Evolutionary conservation across 495 filamentous ascomycete species (phyloP), one percentile per base, ranked within the genome.

Genomic region (Penicillium cosmopolitanum): DNA sequence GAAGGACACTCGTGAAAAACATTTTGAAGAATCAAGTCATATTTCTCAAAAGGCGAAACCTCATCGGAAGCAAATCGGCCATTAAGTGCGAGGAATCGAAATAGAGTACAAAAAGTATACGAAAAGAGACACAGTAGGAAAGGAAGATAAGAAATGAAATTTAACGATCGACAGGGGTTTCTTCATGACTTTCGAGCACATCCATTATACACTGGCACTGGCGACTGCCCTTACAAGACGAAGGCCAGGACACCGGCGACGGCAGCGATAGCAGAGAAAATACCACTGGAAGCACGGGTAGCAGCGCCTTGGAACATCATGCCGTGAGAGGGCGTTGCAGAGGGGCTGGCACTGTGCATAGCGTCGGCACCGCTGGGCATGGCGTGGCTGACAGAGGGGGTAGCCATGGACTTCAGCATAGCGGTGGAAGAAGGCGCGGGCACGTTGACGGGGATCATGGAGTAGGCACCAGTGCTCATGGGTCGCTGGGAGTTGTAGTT

Each of bases 211-310:
- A 65, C 50, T 52, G 61, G 61, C 57, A 54, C 50, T 52, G 61
- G 61, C 57, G 51, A 5, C n/a, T 19, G 9, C 18, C 3, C 21
- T 60, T 75, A 76, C 60, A 76, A 51, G 33, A 72, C 51, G 47
- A 70, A 71, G 16, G 73, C 72, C 48, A 76, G 64, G 11, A 75
- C 63, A 61, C 65, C 73, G 16, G 71, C 52, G 1, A 75, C 64
- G 16, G 66, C 73, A 16, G 65, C 66, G 13, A 65, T 58, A 18
- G 58, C 67, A 1, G 73, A 71, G 33, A 68, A 53, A 36, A 75
- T 33, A 9, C 70, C 72, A 5, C 68, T 63, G 12, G 70, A 64
- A n/a, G 72, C 35, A 9, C 62, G 66, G n/a, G 64, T 52, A 21
- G 61, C 72, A 21, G 52, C 65, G 21, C 73, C 73, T 7, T 56